phyloP scores from a whole-genome alignment of 1,139 yeast genomes.

The Magnusiomyces ingens region DNA sequence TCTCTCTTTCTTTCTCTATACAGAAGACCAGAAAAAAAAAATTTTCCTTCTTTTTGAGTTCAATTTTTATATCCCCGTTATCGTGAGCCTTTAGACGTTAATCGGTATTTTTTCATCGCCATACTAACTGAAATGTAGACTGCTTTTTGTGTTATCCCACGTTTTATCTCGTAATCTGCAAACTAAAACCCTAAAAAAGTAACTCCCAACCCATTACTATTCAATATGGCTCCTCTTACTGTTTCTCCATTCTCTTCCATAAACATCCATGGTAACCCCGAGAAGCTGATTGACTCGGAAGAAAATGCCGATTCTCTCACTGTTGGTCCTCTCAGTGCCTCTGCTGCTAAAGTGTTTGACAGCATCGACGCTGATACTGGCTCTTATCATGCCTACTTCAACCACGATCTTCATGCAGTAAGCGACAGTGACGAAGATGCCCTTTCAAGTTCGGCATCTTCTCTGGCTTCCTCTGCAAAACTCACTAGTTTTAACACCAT shows the following conservation, averaged over 20 bases:
- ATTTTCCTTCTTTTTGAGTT: too few relatives aligned
- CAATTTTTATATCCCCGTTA: too few relatives aligned
- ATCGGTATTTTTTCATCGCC: too few relatives aligned
- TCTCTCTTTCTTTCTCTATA: too few relatives aligned
- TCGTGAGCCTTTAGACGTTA: too few relatives aligned
- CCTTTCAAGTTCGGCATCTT: background rate
- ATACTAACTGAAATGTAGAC: too few relatives aligned
- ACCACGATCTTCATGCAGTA: background rate
- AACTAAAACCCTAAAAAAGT: too few relatives aligned
- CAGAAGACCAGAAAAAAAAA: too few relatives aligned
- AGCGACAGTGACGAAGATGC: background rate
- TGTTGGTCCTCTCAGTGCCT: background rate
- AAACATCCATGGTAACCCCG: background rate
- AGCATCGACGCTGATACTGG: background rate
- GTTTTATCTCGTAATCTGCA: too few relatives aligned
- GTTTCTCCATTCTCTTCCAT: background rate
- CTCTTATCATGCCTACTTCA: background rate
- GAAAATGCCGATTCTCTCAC: background rate
- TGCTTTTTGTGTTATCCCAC: too few relatives aligned
- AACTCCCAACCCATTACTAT: too few relatives aligned
- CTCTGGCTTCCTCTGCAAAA: background rate
- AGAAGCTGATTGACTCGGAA: background rate
- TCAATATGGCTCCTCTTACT: background rate
- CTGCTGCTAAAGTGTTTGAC: background rate
- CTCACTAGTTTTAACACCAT: constrained; percentile 27